Percentiles rank a stretch among this genome's conserved stretches.
These are phyloP conservation scores for Neurospora discreta DNA, from an alignment of 495 filamentous ascomycete species.

Conservation along the genomic window DNA sequence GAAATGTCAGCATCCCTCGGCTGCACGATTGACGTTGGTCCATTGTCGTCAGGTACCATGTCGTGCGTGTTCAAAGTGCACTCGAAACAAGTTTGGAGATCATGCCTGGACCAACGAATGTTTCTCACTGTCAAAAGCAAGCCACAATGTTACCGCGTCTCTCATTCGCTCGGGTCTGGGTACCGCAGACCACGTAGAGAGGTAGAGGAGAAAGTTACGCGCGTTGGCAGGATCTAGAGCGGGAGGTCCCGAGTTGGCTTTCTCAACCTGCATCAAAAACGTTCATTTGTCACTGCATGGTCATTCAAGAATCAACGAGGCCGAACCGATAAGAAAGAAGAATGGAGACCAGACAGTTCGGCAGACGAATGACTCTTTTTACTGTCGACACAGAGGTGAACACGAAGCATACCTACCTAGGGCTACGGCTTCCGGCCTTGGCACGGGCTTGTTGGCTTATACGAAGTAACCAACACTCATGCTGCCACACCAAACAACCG, in stretches of 20 bases:
- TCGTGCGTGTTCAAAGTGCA: not conserved
- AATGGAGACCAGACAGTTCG: not conserved
- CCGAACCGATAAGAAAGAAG: not conserved
- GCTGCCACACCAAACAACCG: not conserved
- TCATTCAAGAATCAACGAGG: not conserved
- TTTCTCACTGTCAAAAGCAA: not conserved
- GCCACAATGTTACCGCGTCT: not conserved
- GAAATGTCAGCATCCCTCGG: not conserved
- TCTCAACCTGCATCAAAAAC: not conserved
- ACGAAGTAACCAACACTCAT: not conserved
- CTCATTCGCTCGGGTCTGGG: not conserved
- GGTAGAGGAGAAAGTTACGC: not conserved
- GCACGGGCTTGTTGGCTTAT: not conserved
- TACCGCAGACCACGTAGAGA: not conserved
- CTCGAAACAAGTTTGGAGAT: not conserved
- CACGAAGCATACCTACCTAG: not conserved
- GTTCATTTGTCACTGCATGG: not conserved
- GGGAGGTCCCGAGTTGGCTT: not conserved
- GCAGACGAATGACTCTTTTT: not conserved
- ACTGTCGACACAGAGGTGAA: not conserved
- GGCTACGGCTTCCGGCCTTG: too few species aligned
- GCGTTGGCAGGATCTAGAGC: not conserved
- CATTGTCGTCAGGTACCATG: not conserved
- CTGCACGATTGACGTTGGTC: not conserved
- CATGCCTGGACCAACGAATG: not conserved